A percentile compares a stretch with the other conserved stretches of the same genome.
phyloP scores from a whole-genome alignment of 768 basidiomycete species.

The Collybia mongolica region DNA sequence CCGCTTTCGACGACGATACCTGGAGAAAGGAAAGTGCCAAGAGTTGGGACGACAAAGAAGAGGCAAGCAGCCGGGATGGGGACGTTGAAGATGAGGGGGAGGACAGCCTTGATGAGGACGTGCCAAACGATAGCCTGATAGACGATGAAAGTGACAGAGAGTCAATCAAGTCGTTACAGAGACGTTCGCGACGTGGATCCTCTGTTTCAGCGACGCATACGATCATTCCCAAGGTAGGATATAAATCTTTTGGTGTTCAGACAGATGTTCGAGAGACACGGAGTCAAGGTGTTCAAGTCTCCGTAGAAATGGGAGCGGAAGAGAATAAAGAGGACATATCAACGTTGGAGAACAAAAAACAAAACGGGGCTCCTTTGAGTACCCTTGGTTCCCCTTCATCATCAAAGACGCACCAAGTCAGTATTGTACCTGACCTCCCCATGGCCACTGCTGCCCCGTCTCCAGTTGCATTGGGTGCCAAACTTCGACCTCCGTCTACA shows the following conservation, averaged over 20 bases:
- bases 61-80: constrained; percentile 76
- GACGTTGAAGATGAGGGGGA: constrained; percentile 79
- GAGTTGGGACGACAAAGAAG: constrained; percentile 55
- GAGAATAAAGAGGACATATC: constrained; percentile 1
- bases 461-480: neutral
- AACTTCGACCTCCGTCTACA: constrained; percentile 1
- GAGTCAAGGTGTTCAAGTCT: constrained; percentile 60
- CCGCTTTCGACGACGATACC: constrained; percentile 48
- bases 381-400: constrained; percentile 12
- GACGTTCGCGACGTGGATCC: constrained; percentile 34
- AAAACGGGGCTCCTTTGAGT: constrained; percentile 28
- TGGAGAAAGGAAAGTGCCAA: constrained; percentile 32
- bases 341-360: constrained; percentile 17
- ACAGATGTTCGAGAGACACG: constrained; percentile 55
- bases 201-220: constrained; percentile 30
- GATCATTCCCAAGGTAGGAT: constrained; percentile 49
- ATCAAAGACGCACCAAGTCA: constrained; percentile 15
- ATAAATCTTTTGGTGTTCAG: constrained; percentile 70
- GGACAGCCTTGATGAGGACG: constrained; percentile 37
- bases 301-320: too few relatives aligned
- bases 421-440: constrained; percentile 12
- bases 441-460: constrained; percentile 18
- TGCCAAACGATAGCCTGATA: constrained; percentile 23
- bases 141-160: constrained; percentile 39
- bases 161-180: constrained; percentile 15